Percentiles rank a stretch among this genome's conserved stretches.
These are phyloP conservation scores for Saccharomyces paradoxus DNA, from an alignment of 805 yeast species.

Conservation along the genomic window DNA sequence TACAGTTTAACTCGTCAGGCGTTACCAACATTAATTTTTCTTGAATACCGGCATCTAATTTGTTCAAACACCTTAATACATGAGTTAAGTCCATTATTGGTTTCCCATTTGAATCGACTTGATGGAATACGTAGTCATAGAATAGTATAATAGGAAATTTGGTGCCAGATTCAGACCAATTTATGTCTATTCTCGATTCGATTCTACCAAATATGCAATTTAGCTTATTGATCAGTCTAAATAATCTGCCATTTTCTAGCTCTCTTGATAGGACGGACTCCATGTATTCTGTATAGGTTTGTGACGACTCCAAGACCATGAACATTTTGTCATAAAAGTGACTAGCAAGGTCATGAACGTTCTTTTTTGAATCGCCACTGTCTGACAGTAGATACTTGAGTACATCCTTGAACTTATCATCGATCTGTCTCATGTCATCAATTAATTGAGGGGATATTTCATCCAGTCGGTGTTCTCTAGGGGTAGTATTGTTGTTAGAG, in stretches of 20 bases:
- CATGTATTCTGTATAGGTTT: conserved; percentile 46
- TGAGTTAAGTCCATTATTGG: conserved; percentile 78
- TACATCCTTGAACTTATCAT: conserved; percentile 40
- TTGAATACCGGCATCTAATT: conserved; percentile 84
- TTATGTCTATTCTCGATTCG: conserved; percentile 45
- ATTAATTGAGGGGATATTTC: conserved; percentile 11
- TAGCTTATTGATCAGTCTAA: conserved; percentile 72
- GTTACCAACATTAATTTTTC: conserved; percentile 76
- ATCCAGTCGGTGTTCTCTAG: conserved; percentile 3
- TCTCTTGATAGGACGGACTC: conserved; percentile 61
- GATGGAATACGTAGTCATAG: conserved; percentile 79
- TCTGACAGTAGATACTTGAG: conserved; percentile 33
- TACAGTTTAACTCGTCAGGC: conserved; percentile 75
- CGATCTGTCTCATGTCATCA: conserved; percentile 28
- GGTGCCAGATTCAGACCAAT: conserved; percentile 72
- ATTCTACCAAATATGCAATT: conserved; percentile 73
- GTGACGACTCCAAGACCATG: conserved; percentile 41
- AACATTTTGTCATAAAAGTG: conserved; percentile 40
- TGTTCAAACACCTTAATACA: conserved; percentile 71
- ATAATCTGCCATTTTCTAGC: conserved; percentile 80
- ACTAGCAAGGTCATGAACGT: conserved; percentile 31
- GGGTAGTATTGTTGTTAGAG: conserved; percentile 2
- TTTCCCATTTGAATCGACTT: conserved; percentile 65
- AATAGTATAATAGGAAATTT: conserved; percentile 67
- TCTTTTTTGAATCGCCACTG: conserved; percentile 14